Conservation (phyloP, 169 alveolate species). For the Plasmodium vinckei region DNA sequence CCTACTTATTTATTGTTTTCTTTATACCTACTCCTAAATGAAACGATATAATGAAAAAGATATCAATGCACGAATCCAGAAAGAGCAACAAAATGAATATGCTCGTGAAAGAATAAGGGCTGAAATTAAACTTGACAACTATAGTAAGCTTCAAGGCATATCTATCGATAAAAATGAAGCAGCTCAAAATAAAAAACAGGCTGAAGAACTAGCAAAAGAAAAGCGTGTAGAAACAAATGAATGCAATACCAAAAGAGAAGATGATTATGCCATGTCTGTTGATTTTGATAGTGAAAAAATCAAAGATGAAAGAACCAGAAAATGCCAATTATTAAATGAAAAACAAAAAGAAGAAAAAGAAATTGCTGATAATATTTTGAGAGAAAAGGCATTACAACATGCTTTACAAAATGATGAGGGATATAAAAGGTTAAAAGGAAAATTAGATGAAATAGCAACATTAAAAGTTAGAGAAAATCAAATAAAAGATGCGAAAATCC, state of each 20-base stretch:
- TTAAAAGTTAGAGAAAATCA: constrained; percentile 65
- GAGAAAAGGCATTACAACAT: constrained; percentile 66
- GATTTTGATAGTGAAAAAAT: constrained; percentile 52
- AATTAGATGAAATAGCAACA: constrained; percentile 58
- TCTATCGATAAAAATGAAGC: constrained; percentile 54
- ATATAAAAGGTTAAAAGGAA: constrained; percentile 53
- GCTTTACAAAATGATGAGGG: constrained; percentile 69
- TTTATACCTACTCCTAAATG: constrained; percentile 13
- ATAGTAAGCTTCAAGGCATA: constrained; percentile 45
- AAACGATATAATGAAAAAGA: constrained; percentile 58
- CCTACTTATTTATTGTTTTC: neutral
- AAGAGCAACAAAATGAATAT: constrained; percentile 68
- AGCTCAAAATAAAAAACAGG: constrained; percentile 38
- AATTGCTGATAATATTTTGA: constrained; percentile 12
- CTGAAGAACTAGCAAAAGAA: constrained; percentile 17
- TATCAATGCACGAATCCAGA: constrained; percentile 62
- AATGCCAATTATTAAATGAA: constrained; percentile 50
- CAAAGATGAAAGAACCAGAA: constrained; percentile 31
- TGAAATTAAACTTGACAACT: constrained; percentile 56
- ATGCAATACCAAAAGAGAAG: neutral
- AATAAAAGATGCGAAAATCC: constrained; percentile 49
- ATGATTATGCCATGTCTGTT: constrained; percentile 2
- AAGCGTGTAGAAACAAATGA: constrained; percentile 9
- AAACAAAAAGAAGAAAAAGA: constrained; percentile 68
- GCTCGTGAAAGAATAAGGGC: constrained; percentile 62